phyloP scores from a whole-genome alignment of 2,329 filamentous ascomycete species.

The Penicillium sp. region DNA sequence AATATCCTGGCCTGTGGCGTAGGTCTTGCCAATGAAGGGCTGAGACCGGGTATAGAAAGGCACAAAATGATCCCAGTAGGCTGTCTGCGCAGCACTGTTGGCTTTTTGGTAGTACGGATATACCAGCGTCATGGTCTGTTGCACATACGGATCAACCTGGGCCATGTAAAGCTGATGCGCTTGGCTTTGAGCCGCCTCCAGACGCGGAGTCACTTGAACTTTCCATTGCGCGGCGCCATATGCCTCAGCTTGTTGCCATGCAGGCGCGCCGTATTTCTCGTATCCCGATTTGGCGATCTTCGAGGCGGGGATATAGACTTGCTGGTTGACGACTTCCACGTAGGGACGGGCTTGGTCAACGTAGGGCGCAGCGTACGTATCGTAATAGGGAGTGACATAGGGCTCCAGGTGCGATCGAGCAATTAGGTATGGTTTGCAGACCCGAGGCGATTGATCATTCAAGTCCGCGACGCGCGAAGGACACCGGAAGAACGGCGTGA shows the following conservation, averaged over 20 bases:
- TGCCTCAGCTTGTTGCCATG: conserved; percentile 64
- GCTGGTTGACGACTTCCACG: conserved; percentile 54
- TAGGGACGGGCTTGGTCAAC: conserved; percentile 76
- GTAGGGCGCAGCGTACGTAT: conserved; percentile 79
- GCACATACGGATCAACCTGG: conserved; percentile 70
- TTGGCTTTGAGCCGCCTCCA: conserved; percentile 63
- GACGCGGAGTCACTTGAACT: conserved; percentile 70
- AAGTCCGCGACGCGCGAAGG: conserved; percentile 68
- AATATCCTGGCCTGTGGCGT: conserved; percentile 65
- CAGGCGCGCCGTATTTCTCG: conserved; percentile 71
- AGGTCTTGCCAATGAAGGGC: conserved; percentile 71
- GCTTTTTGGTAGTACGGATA: conserved; percentile 74
- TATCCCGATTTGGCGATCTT: conserved; percentile 61
- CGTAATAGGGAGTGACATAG: conserved; percentile 80
- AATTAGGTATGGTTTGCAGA: conserved; percentile 78
- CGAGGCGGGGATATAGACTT: conserved; percentile 67
- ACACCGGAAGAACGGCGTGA: conserved; percentile 79
- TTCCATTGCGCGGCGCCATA: conserved; percentile 74
- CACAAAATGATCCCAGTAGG: conserved; percentile 57
- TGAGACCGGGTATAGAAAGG: conserved; percentile 72
- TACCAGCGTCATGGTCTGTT: conserved; percentile 56
- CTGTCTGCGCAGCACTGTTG: conserved; percentile 53
- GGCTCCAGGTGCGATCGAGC: conserved; percentile 67
- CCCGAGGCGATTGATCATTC: conserved; percentile 65
- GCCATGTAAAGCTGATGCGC: conserved; percentile 67